Evolutionary conservation across 345 rosid species (phyloP), one percentile per base, ranked within the genome.

Genomic region (Populus euphratica): DNA sequence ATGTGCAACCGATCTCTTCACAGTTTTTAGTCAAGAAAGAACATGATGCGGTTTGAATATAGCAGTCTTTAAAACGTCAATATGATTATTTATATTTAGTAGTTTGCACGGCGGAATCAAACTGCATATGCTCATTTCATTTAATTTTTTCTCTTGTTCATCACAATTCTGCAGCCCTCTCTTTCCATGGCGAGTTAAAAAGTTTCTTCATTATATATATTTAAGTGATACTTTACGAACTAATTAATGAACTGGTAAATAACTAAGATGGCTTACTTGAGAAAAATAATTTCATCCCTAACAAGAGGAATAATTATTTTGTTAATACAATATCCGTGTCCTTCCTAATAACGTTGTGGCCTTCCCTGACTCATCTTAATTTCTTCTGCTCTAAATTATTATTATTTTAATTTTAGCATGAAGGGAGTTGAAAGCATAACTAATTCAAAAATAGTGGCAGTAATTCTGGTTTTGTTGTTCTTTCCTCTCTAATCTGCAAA

Each of bases 1-100:
- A 41, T 41, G 44, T 41, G 87, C 73, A 69, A 54, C 64, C 43
- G 10, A 27, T 71, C 77, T 69, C 76, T 78, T 75, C 78, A 72
- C n/a, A 69, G 68, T 11, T 68, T 68, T 29, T 73, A 38, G 76
- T 78, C 81, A 73, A 73, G 66, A 50, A 18, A 65, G 54, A 52
- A 17, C 38, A 52, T 66, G 68, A 72, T 33, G 27, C 47, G 49
- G 38, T 77, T 71, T 70, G 38, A 71, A 71, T 23, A 13, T 38
- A 25, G 9, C 44, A n/a, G 47, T 47, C 68, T 23, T 75, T 52
- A 52, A 20, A 20, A 7, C 59, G 59, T 20, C 21, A 52, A 20
- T 20, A 52, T 52, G 9, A 52, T 52, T 52, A 5, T 50, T 54
- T 54, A 54, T 21, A 54, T 54, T 21, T 21, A 54, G 2, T 41